Conservation (phyloP, 306 rosid species). For the Canavalia ensiformis region DNA sequence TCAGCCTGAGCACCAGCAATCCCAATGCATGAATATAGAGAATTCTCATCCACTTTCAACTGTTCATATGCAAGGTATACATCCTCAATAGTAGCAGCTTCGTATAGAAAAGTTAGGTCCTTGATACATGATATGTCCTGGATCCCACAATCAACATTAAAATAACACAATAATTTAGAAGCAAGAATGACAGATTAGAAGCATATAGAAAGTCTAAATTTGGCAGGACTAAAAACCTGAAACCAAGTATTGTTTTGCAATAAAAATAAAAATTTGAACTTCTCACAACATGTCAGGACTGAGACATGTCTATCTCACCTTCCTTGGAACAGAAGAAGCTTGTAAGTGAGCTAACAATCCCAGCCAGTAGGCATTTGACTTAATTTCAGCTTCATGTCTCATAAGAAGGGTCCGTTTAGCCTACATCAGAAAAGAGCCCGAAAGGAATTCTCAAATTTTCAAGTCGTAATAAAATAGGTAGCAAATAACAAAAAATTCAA, state of each 20-base stretch:
- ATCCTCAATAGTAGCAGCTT: conserved; percentile 83
- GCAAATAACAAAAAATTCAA: conserved; percentile 21
- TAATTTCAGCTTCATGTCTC: conserved; percentile 98
- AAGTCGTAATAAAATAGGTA: conserved; percentile 11
- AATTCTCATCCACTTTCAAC: conserved; percentile 85
- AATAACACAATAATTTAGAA: conserved; percentile 38
- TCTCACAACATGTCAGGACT: conserved; percentile 37
- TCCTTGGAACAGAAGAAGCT: conserved; percentile 95
- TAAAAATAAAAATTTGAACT: conserved; percentile 21
- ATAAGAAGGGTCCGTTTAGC: conserved; percentile 93
- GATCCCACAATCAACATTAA: conserved; percentile 49
- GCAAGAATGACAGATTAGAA: conserved; percentile 1
- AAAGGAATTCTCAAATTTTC: conserved; percentile 39
- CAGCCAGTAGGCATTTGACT: conserved; percentile 97
- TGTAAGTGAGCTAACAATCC: conserved; percentile 95
- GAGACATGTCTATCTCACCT: conserved; percentile 66
- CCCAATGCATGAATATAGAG: conserved; percentile 89
- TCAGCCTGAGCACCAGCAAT: conserved; percentile 88
- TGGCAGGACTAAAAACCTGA: conserved; percentile 17
- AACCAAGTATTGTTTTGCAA: conserved; percentile 33
- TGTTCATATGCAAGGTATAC: conserved; percentile 88
- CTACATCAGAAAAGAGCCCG: conserved; percentile 56
- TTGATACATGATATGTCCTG: conserved; percentile 97
- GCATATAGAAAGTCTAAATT: conserved; percentile 16
- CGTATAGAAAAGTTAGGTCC: conserved; percentile 81